Conservation (phyloP, 2,329 filamentous ascomycete genomes). For the Hansfordia pulvinata region DNA sequence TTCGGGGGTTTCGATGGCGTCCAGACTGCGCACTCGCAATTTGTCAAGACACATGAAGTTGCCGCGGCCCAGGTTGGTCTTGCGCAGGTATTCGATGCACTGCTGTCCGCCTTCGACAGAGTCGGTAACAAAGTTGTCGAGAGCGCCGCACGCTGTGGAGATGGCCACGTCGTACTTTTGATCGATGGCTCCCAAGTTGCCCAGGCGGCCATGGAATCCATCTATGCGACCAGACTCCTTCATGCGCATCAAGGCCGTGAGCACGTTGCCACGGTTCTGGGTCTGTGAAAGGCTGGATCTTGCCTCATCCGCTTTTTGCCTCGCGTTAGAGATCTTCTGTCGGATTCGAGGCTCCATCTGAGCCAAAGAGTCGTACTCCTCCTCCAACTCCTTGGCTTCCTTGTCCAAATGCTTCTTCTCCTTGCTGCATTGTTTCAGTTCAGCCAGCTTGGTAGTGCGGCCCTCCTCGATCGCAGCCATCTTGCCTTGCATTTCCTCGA, state of each 20-base stretch:
- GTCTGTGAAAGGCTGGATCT: conserved; percentile 79
- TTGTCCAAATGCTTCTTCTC: conserved; percentile 62
- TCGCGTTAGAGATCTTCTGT: conserved; percentile 71
- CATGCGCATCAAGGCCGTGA: conserved; percentile 83
- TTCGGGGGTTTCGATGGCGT: conserved; percentile 75
- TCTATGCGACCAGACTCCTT: conserved; percentile 94
- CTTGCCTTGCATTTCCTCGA: conserved; percentile 74
- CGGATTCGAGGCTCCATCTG: conserved; percentile 72
- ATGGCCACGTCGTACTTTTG: conserved; percentile 95
- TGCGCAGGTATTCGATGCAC: conserved; percentile 93
- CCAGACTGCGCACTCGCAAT: conserved; percentile 64
- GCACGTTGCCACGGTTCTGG: conserved; percentile 84
- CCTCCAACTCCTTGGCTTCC: conserved; percentile 57
- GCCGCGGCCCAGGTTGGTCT: conserved; percentile 90
- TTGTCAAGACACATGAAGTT: conserved; percentile 96
- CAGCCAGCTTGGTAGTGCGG: conserved; percentile 55
- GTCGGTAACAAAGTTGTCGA: conserved; percentile 95
- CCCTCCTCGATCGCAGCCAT: conserved; percentile 58
- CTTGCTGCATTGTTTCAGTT: conserved; percentile 63
- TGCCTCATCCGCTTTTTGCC: conserved; percentile 93
- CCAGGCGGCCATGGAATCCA: conserved; percentile 89
- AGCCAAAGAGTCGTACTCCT: conserved; percentile 58
- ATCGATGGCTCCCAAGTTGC: conserved; percentile 88
- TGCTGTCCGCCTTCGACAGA: conserved; percentile 93
- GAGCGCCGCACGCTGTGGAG: conserved; percentile 80